phyloP scores from a whole-genome alignment of 1,284 basidiomycete genomes.

The Pseudozyma sp. region DNA sequence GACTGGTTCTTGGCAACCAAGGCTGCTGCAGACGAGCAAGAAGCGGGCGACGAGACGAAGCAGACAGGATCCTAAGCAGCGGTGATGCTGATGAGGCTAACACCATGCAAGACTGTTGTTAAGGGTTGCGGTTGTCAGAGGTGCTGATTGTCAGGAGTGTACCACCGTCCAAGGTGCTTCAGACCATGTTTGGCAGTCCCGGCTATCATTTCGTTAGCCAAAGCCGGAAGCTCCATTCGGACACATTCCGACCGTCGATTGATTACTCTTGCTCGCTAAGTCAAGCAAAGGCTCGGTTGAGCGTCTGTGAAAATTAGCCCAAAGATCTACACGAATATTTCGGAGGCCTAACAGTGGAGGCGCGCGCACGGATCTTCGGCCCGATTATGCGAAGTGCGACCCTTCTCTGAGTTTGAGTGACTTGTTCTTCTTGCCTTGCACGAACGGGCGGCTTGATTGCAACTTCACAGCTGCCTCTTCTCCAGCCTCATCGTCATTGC shows the following conservation, averaged over 20 bases:
- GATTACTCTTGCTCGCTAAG: too few species aligned
- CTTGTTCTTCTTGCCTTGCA: too few species aligned
- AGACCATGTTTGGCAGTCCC: not conserved
- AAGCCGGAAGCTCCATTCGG: slow-evolving; percentile 2
- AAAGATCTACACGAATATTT: not conserved
- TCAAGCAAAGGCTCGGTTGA: not conserved
- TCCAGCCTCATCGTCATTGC: not conserved
- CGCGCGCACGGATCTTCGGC: slow-evolving; percentile 31
- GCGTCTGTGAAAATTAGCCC: slow-evolving; percentile 3
- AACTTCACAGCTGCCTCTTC: not conserved
- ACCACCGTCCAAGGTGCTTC: not conserved
- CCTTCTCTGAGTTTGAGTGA: not conserved
- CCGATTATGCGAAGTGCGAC: slow-evolving; percentile 21
- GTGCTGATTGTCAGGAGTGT: not conserved
- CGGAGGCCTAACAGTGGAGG: slow-evolving; percentile 16
- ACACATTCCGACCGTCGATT: slow-evolving; percentile 1
- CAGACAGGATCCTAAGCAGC: slow-evolving; percentile 8
- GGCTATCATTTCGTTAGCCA: slow-evolving; percentile 4
- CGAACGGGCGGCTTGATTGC: too few species aligned
- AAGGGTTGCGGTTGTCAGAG: not conserved
- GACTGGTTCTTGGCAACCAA: not conserved
- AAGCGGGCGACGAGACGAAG: slow-evolving; percentile 11
- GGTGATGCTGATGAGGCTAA: slow-evolving; percentile 8
- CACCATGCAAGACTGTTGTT: slow-evolving; percentile 15
- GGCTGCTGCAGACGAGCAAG: not conserved